Evolutionary conservation across 129 eudicot species (phyloP).

Genomic region (Deinandra increscens): DNA sequence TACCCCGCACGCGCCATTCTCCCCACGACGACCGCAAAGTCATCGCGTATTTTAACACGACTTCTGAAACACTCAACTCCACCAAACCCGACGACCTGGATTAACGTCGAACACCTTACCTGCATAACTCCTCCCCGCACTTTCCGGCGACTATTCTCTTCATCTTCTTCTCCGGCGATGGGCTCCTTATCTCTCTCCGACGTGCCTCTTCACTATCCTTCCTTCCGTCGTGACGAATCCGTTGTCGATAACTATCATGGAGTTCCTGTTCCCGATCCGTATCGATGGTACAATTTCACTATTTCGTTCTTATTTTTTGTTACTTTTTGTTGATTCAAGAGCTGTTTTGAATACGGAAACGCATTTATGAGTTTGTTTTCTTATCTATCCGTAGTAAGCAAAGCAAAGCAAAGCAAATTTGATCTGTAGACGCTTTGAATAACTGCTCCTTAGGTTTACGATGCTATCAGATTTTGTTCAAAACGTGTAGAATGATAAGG

Average conservation of each 20-base stretch:
- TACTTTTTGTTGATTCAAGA: background rate
- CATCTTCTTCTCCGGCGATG: slow-evolving; percentile 38
- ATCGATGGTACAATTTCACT: slow-evolving; percentile 59
- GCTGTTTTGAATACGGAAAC: background rate
- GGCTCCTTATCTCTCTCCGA: slow-evolving; percentile 53
- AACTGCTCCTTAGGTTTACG: background rate
- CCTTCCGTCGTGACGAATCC: slow-evolving; percentile 77
- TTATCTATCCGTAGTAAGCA: background rate
- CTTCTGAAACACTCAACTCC: slow-evolving; percentile 11
- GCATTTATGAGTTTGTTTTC: background rate
- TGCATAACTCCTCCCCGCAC: background rate
- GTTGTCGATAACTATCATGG: slow-evolving; percentile 87
- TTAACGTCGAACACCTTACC: slow-evolving; percentile 30
- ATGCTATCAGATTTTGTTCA: background rate
- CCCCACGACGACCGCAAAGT: slow-evolving; percentile 17
- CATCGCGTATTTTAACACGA: slow-evolving; percentile 23
- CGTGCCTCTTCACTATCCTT: slow-evolving; percentile 52
- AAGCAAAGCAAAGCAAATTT: background rate
- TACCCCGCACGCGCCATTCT: slow-evolving; percentile 27
- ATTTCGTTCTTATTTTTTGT: background rate
- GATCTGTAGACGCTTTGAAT: background rate
- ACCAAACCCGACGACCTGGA: background rate
- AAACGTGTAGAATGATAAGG: background rate
- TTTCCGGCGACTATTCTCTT: slow-evolving; percentile 30
- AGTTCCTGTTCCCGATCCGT: slow-evolving; percentile 76